Percentiles rank a stretch among this genome's conserved stretches.
Conservation (phyloP, 139 green algal species). For the Asterochloris sp. region DNA sequence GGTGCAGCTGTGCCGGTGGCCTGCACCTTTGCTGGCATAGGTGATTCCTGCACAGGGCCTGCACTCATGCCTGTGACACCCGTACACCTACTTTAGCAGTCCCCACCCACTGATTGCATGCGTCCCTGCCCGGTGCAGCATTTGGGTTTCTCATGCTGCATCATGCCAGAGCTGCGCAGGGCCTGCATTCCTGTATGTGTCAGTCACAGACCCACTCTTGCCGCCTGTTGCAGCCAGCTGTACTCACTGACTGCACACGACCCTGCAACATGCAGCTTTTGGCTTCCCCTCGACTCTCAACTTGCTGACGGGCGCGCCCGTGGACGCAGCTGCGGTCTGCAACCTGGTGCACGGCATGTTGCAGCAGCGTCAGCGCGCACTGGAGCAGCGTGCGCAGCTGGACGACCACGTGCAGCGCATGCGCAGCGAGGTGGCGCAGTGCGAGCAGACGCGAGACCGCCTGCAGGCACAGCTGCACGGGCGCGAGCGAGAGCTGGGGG, state of each 20-base stretch:
- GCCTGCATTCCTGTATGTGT: background rate
- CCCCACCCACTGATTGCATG: no score
- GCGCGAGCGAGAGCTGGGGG: conserved; percentile 47
- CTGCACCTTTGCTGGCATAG: background rate
- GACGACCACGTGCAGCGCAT: conserved; percentile 33
- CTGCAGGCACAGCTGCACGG: conserved; percentile 27
- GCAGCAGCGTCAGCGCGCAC: conserved; percentile 38
- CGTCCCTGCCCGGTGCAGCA: no score
- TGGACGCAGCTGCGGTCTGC: conserved; percentile 29
- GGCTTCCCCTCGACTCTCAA: conserved; percentile 33
- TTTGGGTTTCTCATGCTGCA: background rate
- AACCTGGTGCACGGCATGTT: conserved; percentile 42
- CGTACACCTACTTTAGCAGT: no score
- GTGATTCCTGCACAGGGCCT: background rate
- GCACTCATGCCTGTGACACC: background rate
- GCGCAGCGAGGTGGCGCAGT: conserved; percentile 16
- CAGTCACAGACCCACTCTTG: background rate
- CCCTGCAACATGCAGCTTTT: conserved; percentile 19
- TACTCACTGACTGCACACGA: no score
- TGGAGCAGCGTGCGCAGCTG: conserved; percentile 6
- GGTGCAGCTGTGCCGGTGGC: background rate
- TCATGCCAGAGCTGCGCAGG: background rate
- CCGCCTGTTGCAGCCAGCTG: background rate
- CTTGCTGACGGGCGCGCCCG: conserved; percentile 28
- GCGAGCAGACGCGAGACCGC: conserved; percentile 23